phyloP scores from a whole-genome alignment of 768 basidiomycete genomes.

The Naematelia encephala region DNA sequence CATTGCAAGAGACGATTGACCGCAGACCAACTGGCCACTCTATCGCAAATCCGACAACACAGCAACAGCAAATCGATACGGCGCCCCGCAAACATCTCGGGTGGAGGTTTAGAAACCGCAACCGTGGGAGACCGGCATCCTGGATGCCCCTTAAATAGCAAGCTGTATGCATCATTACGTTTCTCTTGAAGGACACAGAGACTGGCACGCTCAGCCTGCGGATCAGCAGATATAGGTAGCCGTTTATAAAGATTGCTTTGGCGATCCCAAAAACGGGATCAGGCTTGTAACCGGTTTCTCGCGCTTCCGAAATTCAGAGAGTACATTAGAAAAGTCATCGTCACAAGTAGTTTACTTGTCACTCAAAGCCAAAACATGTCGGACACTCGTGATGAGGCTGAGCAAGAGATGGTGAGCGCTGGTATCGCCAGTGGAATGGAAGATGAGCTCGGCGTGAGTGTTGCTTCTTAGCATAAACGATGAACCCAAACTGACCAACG shows the following conservation, averaged over 20 bases:
- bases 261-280: too few relatives aligned
- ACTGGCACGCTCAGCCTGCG: too few relatives aligned
- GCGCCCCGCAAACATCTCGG: neutral
- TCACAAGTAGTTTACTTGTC: conserved; percentile 2
- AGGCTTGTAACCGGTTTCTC: too few relatives aligned
- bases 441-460: conserved; percentile 56
- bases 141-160: neutral
- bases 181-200: neutral
- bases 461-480: conserved; percentile 22
- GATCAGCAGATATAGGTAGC: too few relatives aligned
- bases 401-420: conserved; percentile 30
- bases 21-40: neutral
- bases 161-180: neutral
- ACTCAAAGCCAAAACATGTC: conserved; percentile 24
- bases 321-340: conserved; percentile 1
- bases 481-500: conserved; percentile 47
- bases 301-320: neutral
- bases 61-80: neutral
- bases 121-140: neutral
- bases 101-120: neutral
- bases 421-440: conserved; percentile 30
- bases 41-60: conserved; percentile 8
- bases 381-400: conserved; percentile 34
- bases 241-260: too few relatives aligned
- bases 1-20: conserved; percentile 8